phyloP scores from a whole-genome alignment of 2,329 filamentous ascomycete species.

The Colletotrichum nymphaeae region DNA sequence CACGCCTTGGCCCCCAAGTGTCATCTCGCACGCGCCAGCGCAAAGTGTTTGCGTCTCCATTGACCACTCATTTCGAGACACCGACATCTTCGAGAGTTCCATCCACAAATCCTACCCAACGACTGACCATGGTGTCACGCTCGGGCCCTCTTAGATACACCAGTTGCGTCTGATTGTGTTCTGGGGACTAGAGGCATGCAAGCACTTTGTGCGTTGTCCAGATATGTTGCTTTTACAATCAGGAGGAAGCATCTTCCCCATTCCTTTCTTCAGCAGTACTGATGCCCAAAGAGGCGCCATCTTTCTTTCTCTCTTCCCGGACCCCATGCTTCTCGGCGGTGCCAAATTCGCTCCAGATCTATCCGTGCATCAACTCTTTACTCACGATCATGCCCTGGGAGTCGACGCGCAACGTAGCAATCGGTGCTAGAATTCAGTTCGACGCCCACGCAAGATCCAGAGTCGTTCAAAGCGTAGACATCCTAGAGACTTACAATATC shows the following conservation, averaged over 20 bases:
- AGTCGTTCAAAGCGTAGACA: slow-evolving; percentile 4
- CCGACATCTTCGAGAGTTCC: slow-evolving; percentile 12
- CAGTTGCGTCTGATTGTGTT: neutral
- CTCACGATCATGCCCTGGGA: neutral
- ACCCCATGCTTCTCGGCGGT: too few species aligned
- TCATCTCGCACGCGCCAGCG: slow-evolving; percentile 21
- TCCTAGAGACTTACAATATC: neutral
- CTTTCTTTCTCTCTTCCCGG: neutral
- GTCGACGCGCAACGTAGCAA: neutral
- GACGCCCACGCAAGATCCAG: neutral
- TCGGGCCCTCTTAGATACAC: slow-evolving; percentile 10
- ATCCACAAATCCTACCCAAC: neutral
- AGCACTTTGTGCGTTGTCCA: neutral
- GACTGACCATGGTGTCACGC: neutral
- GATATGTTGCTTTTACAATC: neutral
- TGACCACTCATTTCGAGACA: slow-evolving; percentile 21
- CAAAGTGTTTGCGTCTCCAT: slow-evolving; percentile 12
- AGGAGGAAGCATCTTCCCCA: neutral
- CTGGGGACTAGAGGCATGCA: neutral
- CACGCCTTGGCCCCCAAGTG: slow-evolving; percentile 25
- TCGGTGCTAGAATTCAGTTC: neutral
- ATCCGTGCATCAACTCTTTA: neutral
- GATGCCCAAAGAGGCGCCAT: neutral
- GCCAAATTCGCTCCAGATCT: neutral
- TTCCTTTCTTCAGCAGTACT: neutral